Percentiles rank a stretch among this genome's conserved stretches.
Conservation (phyloP, 768 basidiomycete species). For the Crassisporium funariophilum region DNA sequence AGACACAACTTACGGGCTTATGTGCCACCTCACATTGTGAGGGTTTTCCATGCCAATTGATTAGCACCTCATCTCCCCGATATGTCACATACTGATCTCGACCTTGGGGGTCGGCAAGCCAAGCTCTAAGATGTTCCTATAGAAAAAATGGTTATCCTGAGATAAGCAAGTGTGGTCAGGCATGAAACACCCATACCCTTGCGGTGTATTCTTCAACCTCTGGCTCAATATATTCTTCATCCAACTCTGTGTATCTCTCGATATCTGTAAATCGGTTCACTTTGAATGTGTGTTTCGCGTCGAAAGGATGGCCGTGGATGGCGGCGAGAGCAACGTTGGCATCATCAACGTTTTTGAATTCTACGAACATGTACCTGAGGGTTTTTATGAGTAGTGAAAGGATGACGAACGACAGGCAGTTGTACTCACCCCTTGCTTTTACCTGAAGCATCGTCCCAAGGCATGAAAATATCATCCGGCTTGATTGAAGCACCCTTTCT, state of each 20-base stretch:
- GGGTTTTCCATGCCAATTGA: slow-evolving; percentile 92
- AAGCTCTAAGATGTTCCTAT: slow-evolving; percentile 93
- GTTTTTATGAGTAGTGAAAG: slow-evolving; percentile 5
- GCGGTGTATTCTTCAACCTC: slow-evolving; percentile 71
- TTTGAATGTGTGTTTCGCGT: slow-evolving; percentile 81
- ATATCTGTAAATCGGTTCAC: slow-evolving; percentile 90
- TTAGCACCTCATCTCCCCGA: slow-evolving; percentile 86
- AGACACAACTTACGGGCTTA: slow-evolving; percentile 61
- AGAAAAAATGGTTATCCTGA: slow-evolving; percentile 3
- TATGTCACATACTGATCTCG: slow-evolving; percentile 97
- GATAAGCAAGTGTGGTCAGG: not conserved
- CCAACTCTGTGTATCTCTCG: slow-evolving; percentile 75
- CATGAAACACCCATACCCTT: slow-evolving; percentile 48
- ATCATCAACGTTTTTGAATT: slow-evolving; percentile 70
- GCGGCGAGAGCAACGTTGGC: slow-evolving; percentile 65
- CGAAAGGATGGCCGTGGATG: slow-evolving; percentile 82
- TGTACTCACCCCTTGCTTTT: slow-evolving; percentile 88
- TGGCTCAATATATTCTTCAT: slow-evolving; percentile 80
- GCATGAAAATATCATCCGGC: slow-evolving; percentile 78
- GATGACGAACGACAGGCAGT: not conserved
- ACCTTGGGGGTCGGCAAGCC: slow-evolving; percentile 90
- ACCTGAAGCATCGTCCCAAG: slow-evolving; percentile 80
- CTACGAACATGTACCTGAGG: slow-evolving; percentile 79
- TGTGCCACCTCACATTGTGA: slow-evolving; percentile 82
- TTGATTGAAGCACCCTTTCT: slow-evolving; percentile 80